Conservation (phyloP, 2,329 filamentous ascomycete genomes). For the Raffaelea albimanens region DNA sequence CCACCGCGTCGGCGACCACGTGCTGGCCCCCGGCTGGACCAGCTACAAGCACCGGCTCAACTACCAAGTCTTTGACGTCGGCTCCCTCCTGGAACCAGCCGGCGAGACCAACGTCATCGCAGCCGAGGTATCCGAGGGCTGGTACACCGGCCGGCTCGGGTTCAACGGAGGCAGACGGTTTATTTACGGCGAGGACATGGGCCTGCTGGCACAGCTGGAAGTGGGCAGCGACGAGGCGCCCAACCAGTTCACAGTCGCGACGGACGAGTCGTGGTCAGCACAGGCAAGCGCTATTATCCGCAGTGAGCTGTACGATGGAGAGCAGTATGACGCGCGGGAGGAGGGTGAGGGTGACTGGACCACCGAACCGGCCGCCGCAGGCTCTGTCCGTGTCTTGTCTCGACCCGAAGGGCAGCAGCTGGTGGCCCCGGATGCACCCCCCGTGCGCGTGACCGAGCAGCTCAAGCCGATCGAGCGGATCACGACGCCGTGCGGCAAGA, state of each 20-base stretch:
- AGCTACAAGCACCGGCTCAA: constrained; percentile 27
- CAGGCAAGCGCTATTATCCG: no score
- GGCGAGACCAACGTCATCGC: constrained; percentile 18
- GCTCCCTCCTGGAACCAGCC: constrained; percentile 17
- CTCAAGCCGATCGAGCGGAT: constrained; percentile 21
- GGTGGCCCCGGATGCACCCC: constrained; percentile 31
- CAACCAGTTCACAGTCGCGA: no score
- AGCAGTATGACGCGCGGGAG: constrained; percentile 33
- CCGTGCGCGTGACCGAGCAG: constrained; percentile 28
- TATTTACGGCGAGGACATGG: constrained; percentile 30
- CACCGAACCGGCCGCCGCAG: no score
- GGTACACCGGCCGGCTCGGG: constrained; percentile 28
- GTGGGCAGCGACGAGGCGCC: constrained; percentile 11
- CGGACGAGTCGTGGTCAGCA: no score
- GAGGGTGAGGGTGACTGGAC: constrained; percentile 9
- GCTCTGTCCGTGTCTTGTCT: no score
- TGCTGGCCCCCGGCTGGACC: constrained; percentile 30
- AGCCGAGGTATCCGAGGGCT: constrained; percentile 33
- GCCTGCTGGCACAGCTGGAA: constrained; percentile 27
- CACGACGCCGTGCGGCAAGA: constrained; percentile 29
- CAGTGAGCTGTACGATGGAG: constrained; percentile 44
- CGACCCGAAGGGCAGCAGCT: constrained; percentile 21
- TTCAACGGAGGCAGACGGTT: constrained; percentile 15
- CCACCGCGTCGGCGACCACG: constrained; percentile 16
- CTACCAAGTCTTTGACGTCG: constrained; percentile 34